Base-by-base conservation (phyloP, 208 protist genomes). In the Trichomonas vaginalis region DNA sequence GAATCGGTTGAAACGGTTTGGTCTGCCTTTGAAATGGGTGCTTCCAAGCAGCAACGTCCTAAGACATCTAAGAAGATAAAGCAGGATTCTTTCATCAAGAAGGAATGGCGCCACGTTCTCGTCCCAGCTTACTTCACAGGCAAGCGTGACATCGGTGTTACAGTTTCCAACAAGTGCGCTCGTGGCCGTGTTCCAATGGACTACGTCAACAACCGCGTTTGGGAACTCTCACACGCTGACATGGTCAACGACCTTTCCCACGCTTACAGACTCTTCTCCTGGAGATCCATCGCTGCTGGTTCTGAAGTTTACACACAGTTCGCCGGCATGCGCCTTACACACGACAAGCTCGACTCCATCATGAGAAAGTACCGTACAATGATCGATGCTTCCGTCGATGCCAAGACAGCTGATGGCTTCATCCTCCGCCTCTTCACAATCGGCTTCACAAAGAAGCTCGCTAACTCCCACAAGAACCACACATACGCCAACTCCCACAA, bases 311-410 rank as follows among this genome's bases (percentile, higher is more conserved):
- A 99, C 47, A 99, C 98, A 96, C 98, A 99, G 97, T 99, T 99
- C 97, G 98, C 99, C 97, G 99, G 99, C 96, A 98, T 99, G 97
- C 96, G 98, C 96, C 98, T 99, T 97, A 99, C 99, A 96, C 99
- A 98, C 46, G 99, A 99, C 97, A 99, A 99, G 97, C 97, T 99
- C 90, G 97, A 97, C 95, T 95, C 92, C 2, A 97, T 99, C 48
- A 97, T 99, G 96, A 98, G 98, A 96, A 99, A 99, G 98, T 99
- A 99, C 98, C 98, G 98, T 96, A 98, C 98, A 47, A 98, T 99
- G n/a, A 99, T 99, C 96, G 98, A 99, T 97, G 97, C 97, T 95
- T 96, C 96, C 82, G 97, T 98, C 47, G 97, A 98, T 95, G 98
- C 98, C 96, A 98, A 98, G 97, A 99, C 99, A 51, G 98, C 97